These are phyloP conservation scores for Verticillium nonalfalfae DNA, from an alignment of 2,329 filamentous ascomycete genomes.

Conservation along the genomic window DNA sequence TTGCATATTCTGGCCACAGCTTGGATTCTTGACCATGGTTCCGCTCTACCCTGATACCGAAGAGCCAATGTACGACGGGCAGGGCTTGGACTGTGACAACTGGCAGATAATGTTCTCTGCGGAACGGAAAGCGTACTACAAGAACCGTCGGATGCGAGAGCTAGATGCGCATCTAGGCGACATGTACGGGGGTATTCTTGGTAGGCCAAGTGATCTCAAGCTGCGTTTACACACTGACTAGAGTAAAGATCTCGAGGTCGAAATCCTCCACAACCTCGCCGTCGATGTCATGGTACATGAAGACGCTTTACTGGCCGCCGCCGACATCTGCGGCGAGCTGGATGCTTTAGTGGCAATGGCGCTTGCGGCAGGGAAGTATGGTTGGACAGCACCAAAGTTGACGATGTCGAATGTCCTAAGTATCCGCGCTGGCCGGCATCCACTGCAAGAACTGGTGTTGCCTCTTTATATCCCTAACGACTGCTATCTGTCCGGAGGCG, in stretches of 20 bases:
- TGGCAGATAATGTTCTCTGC: slow-evolving; percentile 79
- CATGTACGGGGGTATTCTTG: slow-evolving; percentile 75
- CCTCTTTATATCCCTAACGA: slow-evolving; percentile 79
- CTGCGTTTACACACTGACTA: background rate
- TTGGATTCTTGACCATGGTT: slow-evolving; percentile 82
- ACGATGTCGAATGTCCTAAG: slow-evolving; percentile 62
- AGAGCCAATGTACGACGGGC: slow-evolving; percentile 53
- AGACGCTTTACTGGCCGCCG: slow-evolving; percentile 58
- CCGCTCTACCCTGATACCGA: slow-evolving; percentile 40
- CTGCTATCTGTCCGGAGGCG: slow-evolving; percentile 61
- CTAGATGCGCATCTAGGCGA: slow-evolving; percentile 81
- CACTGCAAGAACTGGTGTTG: slow-evolving; percentile 79
- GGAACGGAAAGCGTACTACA: slow-evolving; percentile 72
- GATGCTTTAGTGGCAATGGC: slow-evolving; percentile 80
- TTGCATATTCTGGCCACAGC: slow-evolving; percentile 85
- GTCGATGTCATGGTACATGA: slow-evolving; percentile 65
- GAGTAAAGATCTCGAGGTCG: slow-evolving; percentile 70
- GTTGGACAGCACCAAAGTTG: slow-evolving; percentile 63
- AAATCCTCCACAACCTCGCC: slow-evolving; percentile 74
- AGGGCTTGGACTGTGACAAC: slow-evolving; percentile 42
- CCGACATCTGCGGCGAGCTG: slow-evolving; percentile 77
- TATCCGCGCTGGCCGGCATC: slow-evolving; percentile 76
- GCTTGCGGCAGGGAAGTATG: slow-evolving; percentile 68
- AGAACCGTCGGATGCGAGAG: slow-evolving; percentile 73
- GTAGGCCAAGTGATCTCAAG: slow-evolving; percentile 34